These are phyloP conservation scores for Penicillium digitatum DNA, from an alignment of 2,329 filamentous ascomycete species.

Conservation along the genomic window DNA sequence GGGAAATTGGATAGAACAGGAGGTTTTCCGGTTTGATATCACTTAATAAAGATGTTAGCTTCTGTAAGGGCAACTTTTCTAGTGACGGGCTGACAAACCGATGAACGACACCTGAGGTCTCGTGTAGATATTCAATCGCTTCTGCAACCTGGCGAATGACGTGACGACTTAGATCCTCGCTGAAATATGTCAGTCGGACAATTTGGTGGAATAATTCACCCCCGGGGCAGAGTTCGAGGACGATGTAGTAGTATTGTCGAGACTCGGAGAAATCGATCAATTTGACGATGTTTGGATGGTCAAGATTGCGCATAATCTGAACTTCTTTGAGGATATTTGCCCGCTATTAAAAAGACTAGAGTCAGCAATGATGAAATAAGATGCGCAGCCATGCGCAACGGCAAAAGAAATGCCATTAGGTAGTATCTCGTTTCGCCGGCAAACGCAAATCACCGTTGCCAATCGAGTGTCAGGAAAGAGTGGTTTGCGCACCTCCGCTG, in stretches of 20 bases:
- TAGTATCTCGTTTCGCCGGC: background rate
- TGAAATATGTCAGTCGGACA: constrained; percentile 96
- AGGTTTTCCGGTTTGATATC: constrained; percentile 95
- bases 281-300: constrained; percentile 94
- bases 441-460: constrained; percentile 1
- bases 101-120: constrained; percentile 92
- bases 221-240: constrained; percentile 89
- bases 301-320: constrained; percentile 94
- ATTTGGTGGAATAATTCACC: constrained; percentile 99
- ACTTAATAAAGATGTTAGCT: constrained; percentile 20
- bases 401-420: background rate
- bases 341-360: constrained; percentile 55
- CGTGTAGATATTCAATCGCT: constrained; percentile 88
- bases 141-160: constrained; percentile 95
- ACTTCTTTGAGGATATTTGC: constrained; percentile 98
- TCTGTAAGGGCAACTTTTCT: background rate
- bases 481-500: constrained; percentile 80
- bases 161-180: constrained; percentile 88
- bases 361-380: constrained; percentile 25
- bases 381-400: constrained; percentile 18
- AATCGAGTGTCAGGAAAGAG: constrained; percentile 30
- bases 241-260: constrained; percentile 93
- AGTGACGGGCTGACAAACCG: constrained; percentile 58
- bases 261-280: constrained; percentile 93
- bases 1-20: constrained; percentile 80